Conservation (phyloP, 768 basidiomycete species). For the Xerocomellus amylosporus region DNA sequence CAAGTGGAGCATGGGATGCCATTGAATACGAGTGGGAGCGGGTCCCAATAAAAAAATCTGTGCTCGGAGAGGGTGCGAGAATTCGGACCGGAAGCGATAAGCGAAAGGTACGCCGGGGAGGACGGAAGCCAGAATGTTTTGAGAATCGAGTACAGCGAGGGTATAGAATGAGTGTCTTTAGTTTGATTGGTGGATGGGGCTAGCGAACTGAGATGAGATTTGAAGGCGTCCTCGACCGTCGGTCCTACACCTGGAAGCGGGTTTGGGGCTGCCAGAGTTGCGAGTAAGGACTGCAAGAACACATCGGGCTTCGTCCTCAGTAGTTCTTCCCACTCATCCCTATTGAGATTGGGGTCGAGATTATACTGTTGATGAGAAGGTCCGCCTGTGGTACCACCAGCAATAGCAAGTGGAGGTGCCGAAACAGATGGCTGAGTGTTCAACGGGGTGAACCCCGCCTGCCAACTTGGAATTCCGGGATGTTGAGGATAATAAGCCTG, state of each 20-base stretch:
- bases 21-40: constrained; percentile 77
- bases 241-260: constrained; percentile 59
- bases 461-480: constrained; percentile 31
- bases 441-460: constrained; percentile 30
- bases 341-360: constrained; percentile 52
- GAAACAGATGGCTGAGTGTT: constrained; percentile 27
- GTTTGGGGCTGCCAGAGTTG: constrained; percentile 59
- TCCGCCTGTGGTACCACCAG: constrained; percentile 21
- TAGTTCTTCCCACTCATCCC: constrained; percentile 66
- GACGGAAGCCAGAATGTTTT: constrained; percentile 85
- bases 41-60: constrained; percentile 86
- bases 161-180: constrained; percentile 50
- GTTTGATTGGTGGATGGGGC: constrained; percentile 46
- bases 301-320: constrained; percentile 52
- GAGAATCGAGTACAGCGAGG: constrained; percentile 70
- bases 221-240: constrained; percentile 74
- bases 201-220: constrained; percentile 68
- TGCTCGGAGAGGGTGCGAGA: constrained; percentile 70
- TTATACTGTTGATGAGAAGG: constrained; percentile 29
- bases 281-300: constrained; percentile 57
- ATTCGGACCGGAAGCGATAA: constrained; percentile 68
- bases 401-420: constrained; percentile 35
- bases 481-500: constrained; percentile 35
- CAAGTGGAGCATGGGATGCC: constrained; percentile 75
- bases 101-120: constrained; percentile 71